Percentiles rank a stretch among this genome's conserved stretches.
Conservation (phyloP, 305 asterid species). For the Fraxinus greggii region DNA sequence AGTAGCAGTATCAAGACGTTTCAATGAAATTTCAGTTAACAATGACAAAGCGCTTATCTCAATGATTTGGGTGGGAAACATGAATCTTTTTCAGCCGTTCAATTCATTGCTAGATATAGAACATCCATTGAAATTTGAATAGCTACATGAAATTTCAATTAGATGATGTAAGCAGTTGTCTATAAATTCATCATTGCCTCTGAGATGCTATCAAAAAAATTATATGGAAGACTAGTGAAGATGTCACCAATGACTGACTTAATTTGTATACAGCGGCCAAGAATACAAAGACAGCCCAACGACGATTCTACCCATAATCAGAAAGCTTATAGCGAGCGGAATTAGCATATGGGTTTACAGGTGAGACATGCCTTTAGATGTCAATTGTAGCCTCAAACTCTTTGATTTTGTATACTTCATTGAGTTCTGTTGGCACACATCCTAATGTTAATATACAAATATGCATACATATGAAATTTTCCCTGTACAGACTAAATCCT, state of each 20-base stretch:
- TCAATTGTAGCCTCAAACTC: not conserved
- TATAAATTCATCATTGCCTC: not conserved
- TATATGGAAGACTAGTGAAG: not conserved
- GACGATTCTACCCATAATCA: slow-evolving; percentile 32
- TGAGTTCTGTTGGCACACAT: not conserved
- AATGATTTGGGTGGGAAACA: not conserved
- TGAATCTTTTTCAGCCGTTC: not conserved
- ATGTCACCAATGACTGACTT: not conserved
- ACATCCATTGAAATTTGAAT: slow-evolving; percentile 18
- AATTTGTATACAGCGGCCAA: slow-evolving; percentile 1
- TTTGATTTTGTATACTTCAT: not conserved
- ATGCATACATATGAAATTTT: not conserved
- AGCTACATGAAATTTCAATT: not conserved
- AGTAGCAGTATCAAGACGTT: not conserved
- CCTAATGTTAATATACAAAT: not conserved
- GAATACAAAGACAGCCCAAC: slow-evolving; percentile 25
- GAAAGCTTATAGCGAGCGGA: slow-evolving; percentile 29
- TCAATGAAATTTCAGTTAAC: not conserved
- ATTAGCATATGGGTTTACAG: slow-evolving; percentile 42
- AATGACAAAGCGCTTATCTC: not conserved
- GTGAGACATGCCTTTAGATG: slow-evolving; percentile 16
- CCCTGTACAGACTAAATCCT: not conserved
- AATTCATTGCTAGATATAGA: slow-evolving; percentile 15
- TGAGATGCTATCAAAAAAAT: not conserved
- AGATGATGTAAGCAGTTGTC: not conserved